These are phyloP conservation scores for Ustilago crameri DNA, from an alignment of 1,284 basidiomycete genomes.

Conservation along the genomic window DNA sequence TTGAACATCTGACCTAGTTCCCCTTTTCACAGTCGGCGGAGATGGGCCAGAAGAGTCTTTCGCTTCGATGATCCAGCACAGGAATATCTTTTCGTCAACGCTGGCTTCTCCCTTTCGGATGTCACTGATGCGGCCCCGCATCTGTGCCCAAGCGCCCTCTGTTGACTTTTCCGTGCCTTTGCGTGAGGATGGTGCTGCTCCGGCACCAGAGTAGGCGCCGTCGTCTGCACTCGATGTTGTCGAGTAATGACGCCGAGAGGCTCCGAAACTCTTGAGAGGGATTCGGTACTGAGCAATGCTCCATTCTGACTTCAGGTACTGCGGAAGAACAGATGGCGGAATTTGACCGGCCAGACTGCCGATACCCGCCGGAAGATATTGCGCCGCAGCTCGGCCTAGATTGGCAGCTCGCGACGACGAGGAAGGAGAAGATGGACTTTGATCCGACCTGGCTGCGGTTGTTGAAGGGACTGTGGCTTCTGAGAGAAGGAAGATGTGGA, in stretches of 20 bases:
- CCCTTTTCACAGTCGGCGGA: background rate
- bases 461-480: background rate
- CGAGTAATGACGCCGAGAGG: slow-evolving; percentile 28
- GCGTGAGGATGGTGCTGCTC: background rate
- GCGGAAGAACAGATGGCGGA: slow-evolving; percentile 52
- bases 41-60: background rate
- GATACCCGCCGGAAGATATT: slow-evolving; percentile 47
- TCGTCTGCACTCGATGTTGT: slow-evolving; percentile 11
- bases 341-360: slow-evolving; percentile 44
- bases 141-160: slow-evolving; percentile 60
- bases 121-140: slow-evolving; percentile 57
- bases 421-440: background rate
- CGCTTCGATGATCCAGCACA: slow-evolving; percentile 50
- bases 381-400: slow-evolving; percentile 37
- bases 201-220: slow-evolving; percentile 8
- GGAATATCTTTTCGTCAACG: slow-evolving; percentile 55
- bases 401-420: slow-evolving; percentile 22
- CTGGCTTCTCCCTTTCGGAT: slow-evolving; percentile 56
- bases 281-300: slow-evolving; percentile 58
- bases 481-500: slow-evolving; percentile 57
- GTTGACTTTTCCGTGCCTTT: slow-evolving; percentile 48
- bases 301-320: slow-evolving; percentile 61
- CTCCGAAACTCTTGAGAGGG: slow-evolving; percentile 53
- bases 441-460: background rate
- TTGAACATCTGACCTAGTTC: background rate